phyloP scores from a whole-genome alignment of 2,329 filamentous ascomycete species.

The Lithohypha guttulata region DNA sequence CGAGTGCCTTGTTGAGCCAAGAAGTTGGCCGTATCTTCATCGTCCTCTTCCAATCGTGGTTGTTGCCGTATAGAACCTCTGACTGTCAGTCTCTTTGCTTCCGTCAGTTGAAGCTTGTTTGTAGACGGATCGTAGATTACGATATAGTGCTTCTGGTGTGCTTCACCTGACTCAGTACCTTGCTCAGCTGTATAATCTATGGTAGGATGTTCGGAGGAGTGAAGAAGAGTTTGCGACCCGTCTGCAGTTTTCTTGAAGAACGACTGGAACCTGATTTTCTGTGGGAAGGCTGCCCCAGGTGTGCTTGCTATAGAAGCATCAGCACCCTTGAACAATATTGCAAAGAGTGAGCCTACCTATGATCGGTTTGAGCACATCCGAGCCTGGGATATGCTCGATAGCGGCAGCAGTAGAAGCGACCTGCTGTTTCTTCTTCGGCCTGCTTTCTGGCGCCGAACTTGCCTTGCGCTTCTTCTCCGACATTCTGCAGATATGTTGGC shows the following conservation, averaged over 20 bases:
- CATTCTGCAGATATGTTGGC: constrained; percentile 7
- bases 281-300: constrained; percentile 22
- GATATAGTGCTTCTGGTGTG: constrained; percentile 48
- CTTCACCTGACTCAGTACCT: constrained; percentile 40
- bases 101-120: constrained; percentile 42
- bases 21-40: constrained; percentile 24
- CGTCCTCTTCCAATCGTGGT: constrained; percentile 20
- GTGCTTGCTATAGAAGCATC: constrained; percentile 24
- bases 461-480: constrained; percentile 20
- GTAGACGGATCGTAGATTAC: constrained; percentile 48
- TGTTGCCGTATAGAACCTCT: constrained; percentile 35
- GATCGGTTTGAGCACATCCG: constrained; percentile 17
- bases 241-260: constrained; percentile 15
- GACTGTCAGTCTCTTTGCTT: constrained; percentile 46
- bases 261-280: constrained; percentile 14
- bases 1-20: constrained; percentile 16
- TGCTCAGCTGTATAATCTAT: constrained; percentile 49
- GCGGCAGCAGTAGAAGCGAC: constrained; percentile 11
- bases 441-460: constrained; percentile 6
- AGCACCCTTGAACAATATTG: too few relatives aligned
- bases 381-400: constrained; percentile 14
- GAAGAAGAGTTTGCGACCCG: constrained; percentile 44
- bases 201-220: constrained; percentile 49
- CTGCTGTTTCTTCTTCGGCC: constrained; percentile 18
- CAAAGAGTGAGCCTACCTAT: too few relatives aligned